Evolutionary conservation across 2,329 filamentous ascomycete genomes (phyloP).

Genomic region (Arthrobotrys entomopaga): DNA sequence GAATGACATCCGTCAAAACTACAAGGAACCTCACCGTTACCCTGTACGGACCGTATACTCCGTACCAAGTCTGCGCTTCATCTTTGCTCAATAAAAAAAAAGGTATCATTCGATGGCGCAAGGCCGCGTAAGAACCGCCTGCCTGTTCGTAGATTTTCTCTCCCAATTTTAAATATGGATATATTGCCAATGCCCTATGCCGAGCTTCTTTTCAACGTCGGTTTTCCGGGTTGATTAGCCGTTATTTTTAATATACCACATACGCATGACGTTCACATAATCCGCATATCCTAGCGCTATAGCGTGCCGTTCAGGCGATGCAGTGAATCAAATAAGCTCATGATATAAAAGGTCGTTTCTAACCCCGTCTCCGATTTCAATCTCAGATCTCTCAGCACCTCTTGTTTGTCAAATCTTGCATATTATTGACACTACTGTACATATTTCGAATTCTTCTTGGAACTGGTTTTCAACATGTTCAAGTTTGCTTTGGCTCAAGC

Average conservation of each 20-base stretch:
- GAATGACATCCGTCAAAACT: conserved; percentile 55
- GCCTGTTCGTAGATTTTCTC: not conserved
- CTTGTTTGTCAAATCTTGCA: conserved; percentile 2
- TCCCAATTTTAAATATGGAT: not conserved
- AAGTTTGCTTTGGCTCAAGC: conserved; percentile 55
- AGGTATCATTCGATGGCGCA: not conserved
- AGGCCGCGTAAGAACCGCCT: conserved; percentile 15
- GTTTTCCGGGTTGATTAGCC: conserved; percentile 53
- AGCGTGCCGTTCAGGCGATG: too few relatives aligned
- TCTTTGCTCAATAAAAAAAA: conserved; percentile 38
- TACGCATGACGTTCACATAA: conserved; percentile 9
- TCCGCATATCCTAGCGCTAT: too few relatives aligned
- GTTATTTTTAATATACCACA: conserved; percentile 30
- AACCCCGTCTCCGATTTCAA: too few relatives aligned
- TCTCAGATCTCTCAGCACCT: too few relatives aligned
- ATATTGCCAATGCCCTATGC: conserved; percentile 16
- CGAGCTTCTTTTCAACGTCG: conserved; percentile 14
- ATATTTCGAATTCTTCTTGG: conserved; percentile 25
- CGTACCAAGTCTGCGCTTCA: conserved; percentile 33
- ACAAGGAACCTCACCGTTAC: conserved; percentile 23
- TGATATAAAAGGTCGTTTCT: conserved; percentile 41
- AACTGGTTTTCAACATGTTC: conserved; percentile 55
- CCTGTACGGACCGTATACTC: conserved; percentile 47
- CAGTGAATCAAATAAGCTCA: not conserved
- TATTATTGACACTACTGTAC: conserved; percentile 10